A percentile compares a stretch with the other conserved stretches of the same genome.
Conservation (phyloP, 768 basidiomycete species). For the Cyclocybe aegerita region DNA sequence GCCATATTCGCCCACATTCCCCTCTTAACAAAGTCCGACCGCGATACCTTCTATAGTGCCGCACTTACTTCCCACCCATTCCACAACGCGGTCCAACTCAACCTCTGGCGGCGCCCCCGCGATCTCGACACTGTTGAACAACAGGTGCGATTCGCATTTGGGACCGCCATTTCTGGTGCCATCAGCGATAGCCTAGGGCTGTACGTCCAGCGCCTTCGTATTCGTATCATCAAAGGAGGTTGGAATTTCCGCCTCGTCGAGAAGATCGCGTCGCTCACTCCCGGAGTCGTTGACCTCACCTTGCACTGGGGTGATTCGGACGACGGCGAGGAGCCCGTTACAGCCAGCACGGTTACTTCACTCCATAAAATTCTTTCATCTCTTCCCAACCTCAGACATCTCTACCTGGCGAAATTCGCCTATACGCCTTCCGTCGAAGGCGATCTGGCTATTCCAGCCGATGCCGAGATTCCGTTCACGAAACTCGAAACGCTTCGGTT, state of each 20-base stretch:
- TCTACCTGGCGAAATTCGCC: slow-evolving; percentile 4
- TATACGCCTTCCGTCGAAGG: not conserved
- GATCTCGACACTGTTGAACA: slow-evolving; percentile 5
- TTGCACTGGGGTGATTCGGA: slow-evolving; percentile 7
- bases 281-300: slow-evolving; percentile 2
- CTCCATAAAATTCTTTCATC: not conserved
- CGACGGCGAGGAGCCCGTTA: slow-evolving; percentile 3
- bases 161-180: slow-evolving; percentile 6
- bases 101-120: slow-evolving; percentile 5
- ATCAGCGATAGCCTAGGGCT: slow-evolving; percentile 3
- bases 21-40: not conserved
- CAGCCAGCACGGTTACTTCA: not conserved
- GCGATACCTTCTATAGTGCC: not conserved
- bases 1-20: slow-evolving; percentile 6
- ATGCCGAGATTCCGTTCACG: slow-evolving; percentile 4
- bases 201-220: slow-evolving; percentile 1
- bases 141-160: slow-evolving; percentile 9
- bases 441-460: not conserved
- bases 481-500: not conserved
- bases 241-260: slow-evolving; percentile 5
- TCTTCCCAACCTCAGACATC: slow-evolving; percentile 2
- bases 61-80: slow-evolving; percentile 1
- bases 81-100: slow-evolving; percentile 2
- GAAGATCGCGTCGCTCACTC: slow-evolving; percentile 2
- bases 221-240: slow-evolving; percentile 1